Conservation (phyloP, 2,329 filamentous ascomycete genomes). For the Aplosporella prunicola region DNA sequence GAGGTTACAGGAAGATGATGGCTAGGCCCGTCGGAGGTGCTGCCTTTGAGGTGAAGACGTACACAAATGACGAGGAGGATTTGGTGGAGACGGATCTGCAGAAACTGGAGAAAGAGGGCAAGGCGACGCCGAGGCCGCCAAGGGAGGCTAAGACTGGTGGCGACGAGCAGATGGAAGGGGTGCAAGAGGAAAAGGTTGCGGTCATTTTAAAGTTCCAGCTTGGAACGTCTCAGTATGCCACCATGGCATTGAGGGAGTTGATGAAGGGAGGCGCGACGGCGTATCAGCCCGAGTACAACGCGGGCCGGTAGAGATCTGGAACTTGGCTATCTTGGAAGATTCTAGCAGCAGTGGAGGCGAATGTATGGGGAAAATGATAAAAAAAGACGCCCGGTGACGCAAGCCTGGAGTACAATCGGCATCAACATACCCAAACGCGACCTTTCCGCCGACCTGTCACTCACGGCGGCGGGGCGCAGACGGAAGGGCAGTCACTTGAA, state of each 20-base stretch:
- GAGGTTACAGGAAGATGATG: slow-evolving; percentile 78
- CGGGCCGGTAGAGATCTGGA: not conserved
- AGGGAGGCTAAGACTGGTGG: slow-evolving; percentile 14
- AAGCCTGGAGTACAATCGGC: too few relatives aligned
- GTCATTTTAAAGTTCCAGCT: slow-evolving; percentile 66
- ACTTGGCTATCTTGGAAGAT: too few relatives aligned
- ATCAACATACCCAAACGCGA: too few relatives aligned
- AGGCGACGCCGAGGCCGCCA: slow-evolving; percentile 20
- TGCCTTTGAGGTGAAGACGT: slow-evolving; percentile 53
- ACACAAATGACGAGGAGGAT: slow-evolving; percentile 61
- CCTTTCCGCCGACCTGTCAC: too few relatives aligned
- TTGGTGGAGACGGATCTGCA: slow-evolving; percentile 85
- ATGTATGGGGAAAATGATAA: too few relatives aligned
- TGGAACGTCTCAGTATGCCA: slow-evolving; percentile 73
- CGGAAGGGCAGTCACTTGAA: too few relatives aligned
- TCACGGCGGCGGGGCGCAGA: too few relatives aligned
- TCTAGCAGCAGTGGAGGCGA: too few relatives aligned
- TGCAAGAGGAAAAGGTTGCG: slow-evolving; percentile 46
- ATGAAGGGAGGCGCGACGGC: slow-evolving; percentile 58
- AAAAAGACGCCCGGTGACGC: too few relatives aligned
- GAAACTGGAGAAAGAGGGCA: slow-evolving; percentile 41
- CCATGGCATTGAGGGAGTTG: slow-evolving; percentile 70
- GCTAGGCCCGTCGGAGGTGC: slow-evolving; percentile 57
- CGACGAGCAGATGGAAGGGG: slow-evolving; percentile 10
- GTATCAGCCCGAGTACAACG: slow-evolving; percentile 52